phyloP scores from a whole-genome alignment of 2,329 filamentous ascomycete species.

The Trichoderma polysporum region DNA sequence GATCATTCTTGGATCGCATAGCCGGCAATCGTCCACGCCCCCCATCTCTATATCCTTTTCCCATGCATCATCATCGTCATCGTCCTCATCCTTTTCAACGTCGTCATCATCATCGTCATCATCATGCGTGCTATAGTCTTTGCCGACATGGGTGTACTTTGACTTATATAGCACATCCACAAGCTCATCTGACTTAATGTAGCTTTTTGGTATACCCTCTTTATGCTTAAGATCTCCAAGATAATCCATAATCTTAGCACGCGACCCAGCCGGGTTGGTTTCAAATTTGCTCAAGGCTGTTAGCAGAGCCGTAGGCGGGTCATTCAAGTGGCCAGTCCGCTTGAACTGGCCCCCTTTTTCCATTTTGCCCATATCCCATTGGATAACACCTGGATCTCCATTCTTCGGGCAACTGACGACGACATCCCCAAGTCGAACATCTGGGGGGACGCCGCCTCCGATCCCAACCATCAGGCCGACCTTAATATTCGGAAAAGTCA shows the following conservation, averaged over 20 bases:
- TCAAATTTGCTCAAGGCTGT: not conserved
- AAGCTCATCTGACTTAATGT: no score
- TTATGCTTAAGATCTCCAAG: no score
- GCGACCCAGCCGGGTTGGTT: no score
- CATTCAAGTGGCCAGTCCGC: not conserved
- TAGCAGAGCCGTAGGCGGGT: not conserved
- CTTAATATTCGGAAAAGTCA: constrained; percentile 31
- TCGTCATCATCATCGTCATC: no score
- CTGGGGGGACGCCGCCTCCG: not conserved
- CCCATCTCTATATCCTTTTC: no score
- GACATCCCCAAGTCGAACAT: not conserved
- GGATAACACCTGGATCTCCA: constrained; percentile 5
- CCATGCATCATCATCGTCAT: no score
- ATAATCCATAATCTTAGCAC: no score
- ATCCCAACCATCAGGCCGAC: not conserved
- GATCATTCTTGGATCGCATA: not conserved
- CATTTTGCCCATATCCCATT: constrained; percentile 20
- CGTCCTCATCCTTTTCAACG: not conserved
- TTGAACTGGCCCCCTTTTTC: not conserved
- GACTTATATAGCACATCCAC: no score
- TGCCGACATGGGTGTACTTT: no score
- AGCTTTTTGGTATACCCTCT: no score
- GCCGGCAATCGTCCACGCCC: not conserved
- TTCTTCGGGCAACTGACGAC: not conserved
- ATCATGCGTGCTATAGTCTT: no score